Conservation (phyloP, 257 asterid species). For the Rehmannia glutinosa region DNA sequence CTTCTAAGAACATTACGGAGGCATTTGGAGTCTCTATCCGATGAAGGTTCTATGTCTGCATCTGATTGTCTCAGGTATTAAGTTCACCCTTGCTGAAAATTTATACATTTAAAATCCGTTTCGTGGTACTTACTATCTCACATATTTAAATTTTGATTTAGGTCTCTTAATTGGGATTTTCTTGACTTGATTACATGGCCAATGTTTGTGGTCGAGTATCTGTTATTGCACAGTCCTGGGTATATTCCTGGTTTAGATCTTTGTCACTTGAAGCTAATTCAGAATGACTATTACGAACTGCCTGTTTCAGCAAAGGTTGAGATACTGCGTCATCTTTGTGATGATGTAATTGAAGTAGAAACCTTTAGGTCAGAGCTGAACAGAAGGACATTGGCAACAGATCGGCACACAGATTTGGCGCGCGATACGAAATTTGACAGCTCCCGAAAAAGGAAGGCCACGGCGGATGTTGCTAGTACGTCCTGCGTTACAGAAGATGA, state of each 20-base stretch:
- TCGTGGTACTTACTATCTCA: slow-evolving; percentile 17
- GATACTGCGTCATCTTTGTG: slow-evolving; percentile 81
- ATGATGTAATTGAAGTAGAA: slow-evolving; percentile 83
- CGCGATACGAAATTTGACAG: slow-evolving; percentile 38
- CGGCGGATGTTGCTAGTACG: slow-evolving; percentile 44
- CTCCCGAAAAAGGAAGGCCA: slow-evolving; percentile 53
- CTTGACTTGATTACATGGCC: slow-evolving; percentile 97
- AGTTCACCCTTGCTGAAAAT: slow-evolving; percentile 15
- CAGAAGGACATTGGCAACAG: slow-evolving; percentile 57
- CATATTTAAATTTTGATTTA: slow-evolving; percentile 22
- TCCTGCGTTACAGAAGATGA: slow-evolving; percentile 65
- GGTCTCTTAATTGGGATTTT: slow-evolving; percentile 94
- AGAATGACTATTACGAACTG: slow-evolving; percentile 62
- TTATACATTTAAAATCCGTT: slow-evolving; percentile 10
- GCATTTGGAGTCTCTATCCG: slow-evolving; percentile 65
- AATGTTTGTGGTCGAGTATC: slow-evolving; percentile 74
- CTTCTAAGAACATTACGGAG: slow-evolving; percentile 73
- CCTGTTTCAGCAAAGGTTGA: slow-evolving; percentile 68
- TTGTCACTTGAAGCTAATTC: slow-evolving; percentile 45
- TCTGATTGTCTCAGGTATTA: slow-evolving; percentile 76
- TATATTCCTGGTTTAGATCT: slow-evolving; percentile 58
- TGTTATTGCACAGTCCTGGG: slow-evolving; percentile 63
- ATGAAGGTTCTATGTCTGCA: slow-evolving; percentile 64
- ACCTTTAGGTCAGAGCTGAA: slow-evolving; percentile 65
- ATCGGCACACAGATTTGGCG: slow-evolving; percentile 45